Conservation (phyloP, 768 basidiomycete genomes). For the Russula sp. region DNA sequence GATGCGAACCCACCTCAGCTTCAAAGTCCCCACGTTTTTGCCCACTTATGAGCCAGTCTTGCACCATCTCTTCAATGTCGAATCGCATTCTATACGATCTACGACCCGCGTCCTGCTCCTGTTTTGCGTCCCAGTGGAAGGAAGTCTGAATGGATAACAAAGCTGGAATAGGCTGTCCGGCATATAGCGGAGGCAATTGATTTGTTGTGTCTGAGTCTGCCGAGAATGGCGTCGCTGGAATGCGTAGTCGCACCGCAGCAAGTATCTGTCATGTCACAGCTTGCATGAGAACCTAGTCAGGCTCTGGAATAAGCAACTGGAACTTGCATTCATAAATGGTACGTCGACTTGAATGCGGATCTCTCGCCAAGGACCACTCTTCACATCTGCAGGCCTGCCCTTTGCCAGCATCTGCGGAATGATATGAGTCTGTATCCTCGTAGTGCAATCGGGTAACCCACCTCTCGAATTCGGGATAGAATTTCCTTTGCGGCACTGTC, state of each 20-base stretch:
- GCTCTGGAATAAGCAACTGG: not conserved
- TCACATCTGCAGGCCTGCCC: constrained; percentile 37
- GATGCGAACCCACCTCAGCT: constrained; percentile 50
- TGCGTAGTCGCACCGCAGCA: constrained; percentile 49
- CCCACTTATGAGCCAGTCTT: constrained; percentile 88
- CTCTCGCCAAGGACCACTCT: constrained; percentile 53
- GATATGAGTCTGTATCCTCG: constrained; percentile 23
- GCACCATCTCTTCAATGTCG: constrained; percentile 73
- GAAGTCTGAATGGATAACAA: constrained; percentile 62
- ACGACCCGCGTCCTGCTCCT: constrained; percentile 35
- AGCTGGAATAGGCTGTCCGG: constrained; percentile 81
- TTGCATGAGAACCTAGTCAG: constrained; percentile 12
- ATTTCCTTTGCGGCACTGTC: constrained; percentile 29
- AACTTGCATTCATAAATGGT: constrained; percentile 68
- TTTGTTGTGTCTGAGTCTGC: constrained; percentile 26
- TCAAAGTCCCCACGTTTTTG: constrained; percentile 78
- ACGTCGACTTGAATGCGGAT: constrained; percentile 83
- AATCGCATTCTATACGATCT: constrained; percentile 58
- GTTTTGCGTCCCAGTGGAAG: constrained; percentile 65
- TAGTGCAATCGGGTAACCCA: constrained; percentile 30
- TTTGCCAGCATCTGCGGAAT: constrained; percentile 33
- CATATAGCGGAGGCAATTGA: constrained; percentile 45
- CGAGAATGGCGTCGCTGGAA: constrained; percentile 43
- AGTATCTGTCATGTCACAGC: constrained; percentile 45
- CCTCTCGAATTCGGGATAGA: constrained; percentile 31